These are phyloP conservation scores for Lecanicillium sp. DNA, from an alignment of 2,329 filamentous ascomycete species.

Conservation along the genomic window DNA sequence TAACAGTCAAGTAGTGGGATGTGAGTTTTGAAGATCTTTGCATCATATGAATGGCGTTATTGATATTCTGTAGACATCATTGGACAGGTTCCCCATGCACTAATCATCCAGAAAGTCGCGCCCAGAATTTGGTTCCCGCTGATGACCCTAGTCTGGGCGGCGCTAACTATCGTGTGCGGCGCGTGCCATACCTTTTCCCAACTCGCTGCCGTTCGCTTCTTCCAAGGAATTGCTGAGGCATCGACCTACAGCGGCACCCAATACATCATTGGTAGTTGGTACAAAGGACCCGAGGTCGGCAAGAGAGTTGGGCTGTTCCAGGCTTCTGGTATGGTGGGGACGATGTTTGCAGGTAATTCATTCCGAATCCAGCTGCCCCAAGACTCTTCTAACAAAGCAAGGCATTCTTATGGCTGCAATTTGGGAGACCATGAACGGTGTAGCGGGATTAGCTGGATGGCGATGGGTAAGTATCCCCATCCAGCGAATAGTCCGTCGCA, in stretches of 20 bases:
- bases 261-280: constrained; percentile 39
- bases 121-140: constrained; percentile 40
- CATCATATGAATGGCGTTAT: too few relatives aligned
- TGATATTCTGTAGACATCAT: constrained; percentile 15
- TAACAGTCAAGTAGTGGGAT: background rate
- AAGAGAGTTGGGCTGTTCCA: constrained; percentile 53
- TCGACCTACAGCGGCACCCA: constrained; percentile 20
- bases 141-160: constrained; percentile 41
- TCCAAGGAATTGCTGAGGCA: constrained; percentile 17
- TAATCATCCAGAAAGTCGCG: constrained; percentile 40
- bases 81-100: constrained; percentile 35
- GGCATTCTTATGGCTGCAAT: constrained; percentile 39
- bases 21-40: too few relatives aligned
- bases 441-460: constrained; percentile 41
- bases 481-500: background rate
- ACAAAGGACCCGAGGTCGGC: constrained; percentile 43
- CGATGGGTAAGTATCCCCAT: constrained; percentile 26
- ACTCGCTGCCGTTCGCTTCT: constrained; percentile 17
- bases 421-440: constrained; percentile 30
- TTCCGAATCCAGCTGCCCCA: too few relatives aligned
- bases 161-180: constrained; percentile 28
- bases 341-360: constrained; percentile 46
- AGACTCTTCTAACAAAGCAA: background rate
- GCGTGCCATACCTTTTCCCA: constrained; percentile 15
- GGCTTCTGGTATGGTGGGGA: constrained; percentile 46